Conservation (phyloP, 2,329 filamentous ascomycete genomes). For the Ambrosiella beaveri region DNA sequence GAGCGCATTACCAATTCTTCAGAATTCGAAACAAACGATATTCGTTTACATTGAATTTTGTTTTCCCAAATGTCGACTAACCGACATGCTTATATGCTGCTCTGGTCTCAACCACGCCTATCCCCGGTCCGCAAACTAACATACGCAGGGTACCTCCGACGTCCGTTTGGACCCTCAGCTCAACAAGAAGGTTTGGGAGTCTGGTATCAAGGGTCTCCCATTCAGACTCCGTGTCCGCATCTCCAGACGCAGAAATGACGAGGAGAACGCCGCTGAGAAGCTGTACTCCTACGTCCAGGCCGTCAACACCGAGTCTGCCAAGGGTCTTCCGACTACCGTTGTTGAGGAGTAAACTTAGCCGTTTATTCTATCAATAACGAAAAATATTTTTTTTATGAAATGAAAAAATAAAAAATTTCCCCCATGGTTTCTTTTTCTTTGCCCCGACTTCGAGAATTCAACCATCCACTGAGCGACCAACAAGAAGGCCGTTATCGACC, state of each 20-base stretch:
- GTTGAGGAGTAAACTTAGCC: slow-evolving; percentile 47
- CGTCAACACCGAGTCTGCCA: slow-evolving; percentile 98
- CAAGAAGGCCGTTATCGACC: background rate
- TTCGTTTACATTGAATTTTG: background rate
- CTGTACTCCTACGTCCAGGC: slow-evolving; percentile 99
- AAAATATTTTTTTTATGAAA: slow-evolving; percentile 18
- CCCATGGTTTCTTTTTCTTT: slow-evolving; percentile 5
- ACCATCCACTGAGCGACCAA: background rate
- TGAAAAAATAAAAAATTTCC: slow-evolving; percentile 16
- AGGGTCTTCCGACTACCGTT: slow-evolving; percentile 85
- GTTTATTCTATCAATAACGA: slow-evolving; percentile 16
- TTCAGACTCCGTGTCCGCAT: slow-evolving; percentile 96
- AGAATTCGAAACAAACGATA: background rate
- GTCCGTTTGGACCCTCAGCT: slow-evolving; percentile 96
- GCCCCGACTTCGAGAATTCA: slow-evolving; percentile 2
- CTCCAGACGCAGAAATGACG: slow-evolving; percentile 98
- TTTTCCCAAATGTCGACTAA: no score
- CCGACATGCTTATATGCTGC: background rate
- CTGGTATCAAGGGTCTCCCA: slow-evolving; percentile 95
- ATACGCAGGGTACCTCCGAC: slow-evolving; percentile 69
- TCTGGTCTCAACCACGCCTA: background rate
- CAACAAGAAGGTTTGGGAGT: slow-evolving; percentile 99
- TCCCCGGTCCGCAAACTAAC: background rate
- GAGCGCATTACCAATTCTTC: no score
- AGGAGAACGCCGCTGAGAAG: slow-evolving; percentile 99